Evolutionary conservation across 495 filamentous ascomycete genomes (phyloP).

Genomic region (Pyronema omphalodes): DNA sequence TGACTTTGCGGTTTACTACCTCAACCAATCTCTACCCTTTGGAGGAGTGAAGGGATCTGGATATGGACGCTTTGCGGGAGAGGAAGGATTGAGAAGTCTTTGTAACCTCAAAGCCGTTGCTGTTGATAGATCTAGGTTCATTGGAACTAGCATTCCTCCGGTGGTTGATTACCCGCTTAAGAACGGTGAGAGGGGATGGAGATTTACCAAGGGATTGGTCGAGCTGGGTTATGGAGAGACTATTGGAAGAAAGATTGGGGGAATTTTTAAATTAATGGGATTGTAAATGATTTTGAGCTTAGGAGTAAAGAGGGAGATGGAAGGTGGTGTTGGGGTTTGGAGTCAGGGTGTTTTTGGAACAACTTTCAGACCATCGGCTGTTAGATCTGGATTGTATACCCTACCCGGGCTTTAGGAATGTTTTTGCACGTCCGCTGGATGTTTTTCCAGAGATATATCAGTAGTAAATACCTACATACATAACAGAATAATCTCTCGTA

Average conservation of each 20-base stretch:
- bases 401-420: no score
- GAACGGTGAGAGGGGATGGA: constrained; percentile 35
- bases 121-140: constrained; percentile 43
- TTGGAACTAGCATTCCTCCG: constrained; percentile 59
- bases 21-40: constrained; percentile 71
- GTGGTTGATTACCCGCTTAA: constrained; percentile 64
- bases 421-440: no score
- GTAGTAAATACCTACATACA: no score
- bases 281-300: neutral
- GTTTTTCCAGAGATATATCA: no score
- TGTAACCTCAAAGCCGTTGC: constrained; percentile 80
- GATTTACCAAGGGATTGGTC: constrained; percentile 35
- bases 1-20: constrained; percentile 83
- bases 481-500: no score
- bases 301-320: no score
- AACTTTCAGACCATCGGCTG: no score
- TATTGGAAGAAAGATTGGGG: constrained; percentile 25
- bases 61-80: constrained; percentile 83
- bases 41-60: constrained; percentile 73
- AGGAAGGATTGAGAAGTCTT: constrained; percentile 65
- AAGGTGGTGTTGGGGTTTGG: no score
- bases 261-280: constrained; percentile 17
- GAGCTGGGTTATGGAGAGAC: constrained; percentile 35
- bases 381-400: no score
- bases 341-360: no score